phyloP scores from a whole-genome alignment of 2,329 filamentous ascomycete species.

The Meredithiella fracta region DNA sequence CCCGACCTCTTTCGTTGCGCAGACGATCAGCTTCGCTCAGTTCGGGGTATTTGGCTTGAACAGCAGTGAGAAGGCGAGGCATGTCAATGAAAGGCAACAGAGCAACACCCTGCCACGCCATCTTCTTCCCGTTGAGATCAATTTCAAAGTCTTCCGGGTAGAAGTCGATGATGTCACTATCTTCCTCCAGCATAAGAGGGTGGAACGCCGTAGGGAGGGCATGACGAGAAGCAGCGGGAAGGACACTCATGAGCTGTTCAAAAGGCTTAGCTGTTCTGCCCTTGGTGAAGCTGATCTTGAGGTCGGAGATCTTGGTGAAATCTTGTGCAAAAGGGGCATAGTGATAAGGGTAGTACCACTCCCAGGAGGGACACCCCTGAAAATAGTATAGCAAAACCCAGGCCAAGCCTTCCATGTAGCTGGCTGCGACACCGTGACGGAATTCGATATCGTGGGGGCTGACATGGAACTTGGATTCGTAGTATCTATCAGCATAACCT shows the following conservation, averaged over 20 bases:
- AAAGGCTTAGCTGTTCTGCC: slow-evolving; percentile 79
- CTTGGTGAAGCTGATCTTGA: slow-evolving; percentile 68
- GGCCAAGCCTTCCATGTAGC: slow-evolving; percentile 87
- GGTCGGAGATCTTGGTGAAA: slow-evolving; percentile 66
- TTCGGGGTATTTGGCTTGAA: slow-evolving; percentile 65
- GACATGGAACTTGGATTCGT: slow-evolving; percentile 87
- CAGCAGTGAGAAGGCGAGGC: slow-evolving; percentile 63
- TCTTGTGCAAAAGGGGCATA: slow-evolving; percentile 96
- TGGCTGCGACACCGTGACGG: slow-evolving; percentile 68
- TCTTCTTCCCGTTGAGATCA: slow-evolving; percentile 94
- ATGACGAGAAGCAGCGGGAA: slow-evolving; percentile 84
- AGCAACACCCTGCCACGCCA: slow-evolving; percentile 92
- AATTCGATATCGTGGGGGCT: slow-evolving; percentile 69
- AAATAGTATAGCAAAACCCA: slow-evolving; percentile 98
- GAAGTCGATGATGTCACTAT: slow-evolving; percentile 92
- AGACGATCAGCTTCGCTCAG: slow-evolving; percentile 59
- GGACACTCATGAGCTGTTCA: slow-evolving; percentile 94
- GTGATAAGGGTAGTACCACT: slow-evolving; percentile 98
- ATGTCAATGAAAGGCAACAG: slow-evolving; percentile 94
- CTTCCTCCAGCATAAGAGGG: slow-evolving; percentile 68
- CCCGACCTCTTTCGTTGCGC: slow-evolving; percentile 65
- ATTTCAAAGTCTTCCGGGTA: slow-evolving; percentile 89
- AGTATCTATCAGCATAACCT: slow-evolving; percentile 89
- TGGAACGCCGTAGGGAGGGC: slow-evolving; percentile 81
- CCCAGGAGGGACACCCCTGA: slow-evolving; percentile 95